A percentile compares a stretch with the other conserved stretches of the same genome.
phyloP scores from a whole-genome alignment of 2,329 filamentous ascomycete genomes.

The Colletotrichum lupini region DNA sequence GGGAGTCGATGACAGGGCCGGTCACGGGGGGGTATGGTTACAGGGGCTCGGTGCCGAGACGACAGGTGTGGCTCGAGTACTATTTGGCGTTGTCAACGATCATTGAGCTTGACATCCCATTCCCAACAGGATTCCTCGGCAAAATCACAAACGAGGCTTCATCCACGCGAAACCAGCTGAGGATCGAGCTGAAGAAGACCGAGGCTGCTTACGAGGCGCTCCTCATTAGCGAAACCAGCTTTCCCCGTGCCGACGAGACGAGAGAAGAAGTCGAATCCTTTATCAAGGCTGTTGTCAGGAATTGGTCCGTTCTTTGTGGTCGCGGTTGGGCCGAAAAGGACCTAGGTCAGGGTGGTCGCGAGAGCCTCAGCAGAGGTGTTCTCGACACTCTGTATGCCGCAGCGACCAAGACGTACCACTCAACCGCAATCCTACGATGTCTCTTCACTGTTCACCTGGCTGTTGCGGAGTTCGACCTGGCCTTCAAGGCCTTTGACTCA shows the following conservation, averaged over 20 bases:
- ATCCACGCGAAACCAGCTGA: constrained; percentile 72
- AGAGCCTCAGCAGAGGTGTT: constrained; percentile 78
- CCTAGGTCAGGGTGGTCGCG: constrained; percentile 83
- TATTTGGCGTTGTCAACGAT: constrained; percentile 84
- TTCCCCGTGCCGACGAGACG: constrained; percentile 84
- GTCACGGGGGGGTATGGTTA: constrained; percentile 67
- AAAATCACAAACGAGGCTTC: constrained; percentile 53
- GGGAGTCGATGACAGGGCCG: constrained; percentile 62
- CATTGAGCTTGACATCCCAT: constrained; percentile 73
- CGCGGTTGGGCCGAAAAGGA: constrained; percentile 84
- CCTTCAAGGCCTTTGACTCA: constrained; percentile 89
- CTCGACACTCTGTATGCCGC: constrained; percentile 91
- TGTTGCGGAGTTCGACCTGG: constrained; percentile 90
- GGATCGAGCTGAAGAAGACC: constrained; percentile 81
- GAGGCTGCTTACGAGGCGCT: constrained; percentile 84
- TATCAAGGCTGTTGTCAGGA: constrained; percentile 81
- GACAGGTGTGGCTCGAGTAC: constrained; percentile 86
- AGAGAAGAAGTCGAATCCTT: constrained; percentile 86
- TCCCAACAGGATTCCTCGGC: constrained; percentile 60
- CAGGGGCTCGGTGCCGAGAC: constrained; percentile 68
- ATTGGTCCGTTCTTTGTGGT: constrained; percentile 87
- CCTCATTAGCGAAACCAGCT: constrained; percentile 81
- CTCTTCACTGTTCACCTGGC: constrained; percentile 90
- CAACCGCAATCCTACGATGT: constrained; percentile 85
- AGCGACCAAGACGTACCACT: constrained; percentile 94